Evolutionary conservation across 1,284 basidiomycete species (phyloP), one percentile per base, ranked within the genome.

Genomic region (Sutorius eximius): DNA sequence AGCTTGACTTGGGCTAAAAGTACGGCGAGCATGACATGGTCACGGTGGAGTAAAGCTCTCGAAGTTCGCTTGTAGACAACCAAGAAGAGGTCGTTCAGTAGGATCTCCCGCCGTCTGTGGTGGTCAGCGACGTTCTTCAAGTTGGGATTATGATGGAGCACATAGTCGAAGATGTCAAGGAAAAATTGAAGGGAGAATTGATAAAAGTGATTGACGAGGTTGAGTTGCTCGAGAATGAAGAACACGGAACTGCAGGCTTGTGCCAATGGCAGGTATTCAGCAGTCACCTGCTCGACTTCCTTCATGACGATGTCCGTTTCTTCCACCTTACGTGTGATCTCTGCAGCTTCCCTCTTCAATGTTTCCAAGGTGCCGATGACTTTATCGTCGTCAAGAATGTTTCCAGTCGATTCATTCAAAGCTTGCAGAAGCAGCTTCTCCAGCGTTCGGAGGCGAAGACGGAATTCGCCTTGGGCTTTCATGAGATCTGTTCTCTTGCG

Each of bases 381-480:
- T 72, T 98, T 98, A 80, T 99, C 97, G 69, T 99, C 96, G 62
- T 99, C 97, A 37, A 99, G 81, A 61, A 99, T 98, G 71, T 98
- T 98, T 53, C 97, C 97, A 0, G 88, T 84, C 0, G 95, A 98
- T 63, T 98, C 96, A 71, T 99, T 99, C 56, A 99, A 83, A 11
- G 96, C 97, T 70, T 97, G 92, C 9, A 99, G 77, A 7, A 99
- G 82, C 18, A 95, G 81, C 70, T 95, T 93, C 72, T 99, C 97
- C 41, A 99, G 82, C 20, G 93, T 95, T 45, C 94, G 85, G 45
- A 99, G 82, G 7, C 95, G 88, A 12, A 98, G 82, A 33, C 91
- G 85, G 85, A 98, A 99, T 76, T 99, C 97, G 52, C 97, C 96
- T 74, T 99, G 97, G 22, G 97, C 86, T 76, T 98, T 98, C 87